phyloP scores from a whole-genome alignment of 805 yeast species.

The Saccharomycopsis selenospora region DNA sequence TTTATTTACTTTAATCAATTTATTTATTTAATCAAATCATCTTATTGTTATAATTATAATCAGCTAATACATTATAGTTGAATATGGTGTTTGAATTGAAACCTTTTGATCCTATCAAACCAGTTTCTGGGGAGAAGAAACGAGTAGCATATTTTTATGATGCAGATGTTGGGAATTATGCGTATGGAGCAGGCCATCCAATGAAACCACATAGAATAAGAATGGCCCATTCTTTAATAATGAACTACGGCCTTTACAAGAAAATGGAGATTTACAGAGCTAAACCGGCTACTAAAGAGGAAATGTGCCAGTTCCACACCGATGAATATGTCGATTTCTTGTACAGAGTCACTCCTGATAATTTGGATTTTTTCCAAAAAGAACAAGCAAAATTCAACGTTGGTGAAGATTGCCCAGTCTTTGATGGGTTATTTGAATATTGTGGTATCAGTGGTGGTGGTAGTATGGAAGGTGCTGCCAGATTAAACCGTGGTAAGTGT shows the following conservation, averaged over 20 bases:
- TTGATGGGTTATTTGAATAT: conserved; percentile 70
- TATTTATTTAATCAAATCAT: too few species aligned
- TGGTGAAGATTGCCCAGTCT: conserved; percentile 90
- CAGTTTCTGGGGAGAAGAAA: conserved; percentile 24
- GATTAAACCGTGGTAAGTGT: conserved; percentile 72
- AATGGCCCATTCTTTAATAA: conserved; percentile 95
- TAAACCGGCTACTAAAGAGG: conserved; percentile 95
- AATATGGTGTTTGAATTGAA: conserved; percentile 42
- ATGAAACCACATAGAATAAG: conserved; percentile 99
- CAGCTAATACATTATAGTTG: too few species aligned
- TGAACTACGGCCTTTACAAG: conserved; percentile 94
- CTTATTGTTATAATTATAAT: too few species aligned
- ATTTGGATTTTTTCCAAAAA: conserved; percentile 75
- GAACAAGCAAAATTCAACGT: conserved; percentile 91
- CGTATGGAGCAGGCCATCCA: conserved; percentile 97
- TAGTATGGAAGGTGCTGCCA: conserved; percentile 82
- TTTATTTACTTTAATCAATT: too few species aligned
- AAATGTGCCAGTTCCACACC: conserved; percentile 96
- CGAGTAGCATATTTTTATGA: conserved; percentile 77
- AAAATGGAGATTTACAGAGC: conserved; percentile 97
- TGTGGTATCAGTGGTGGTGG: conserved; percentile 83
- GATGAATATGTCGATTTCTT: conserved; percentile 94
- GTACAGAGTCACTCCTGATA: conserved; percentile 87
- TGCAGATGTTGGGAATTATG: conserved; percentile 95
- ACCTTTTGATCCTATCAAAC: conserved; percentile 54